Evolutionary conservation across 768 basidiomycete genomes (phyloP), one percentile per base, ranked within the genome.

Genomic region (Boletus rubroflammeus): DNA sequence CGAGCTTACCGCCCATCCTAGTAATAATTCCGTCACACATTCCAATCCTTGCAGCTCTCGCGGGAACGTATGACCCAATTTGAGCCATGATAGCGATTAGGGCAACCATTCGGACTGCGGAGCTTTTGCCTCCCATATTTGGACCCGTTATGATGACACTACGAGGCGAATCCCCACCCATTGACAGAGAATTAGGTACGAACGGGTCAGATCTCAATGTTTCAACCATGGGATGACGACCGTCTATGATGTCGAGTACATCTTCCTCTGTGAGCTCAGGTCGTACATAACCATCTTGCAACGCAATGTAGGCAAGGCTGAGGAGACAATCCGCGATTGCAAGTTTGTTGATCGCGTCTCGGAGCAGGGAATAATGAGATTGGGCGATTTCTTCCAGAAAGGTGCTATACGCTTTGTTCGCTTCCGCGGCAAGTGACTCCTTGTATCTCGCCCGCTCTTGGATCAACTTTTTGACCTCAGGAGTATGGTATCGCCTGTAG

Each of bases 181-280:
- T 82, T 1, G 70, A 62, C 17, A 96, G 69, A 13, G 83, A 80
- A 67, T 97, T 98, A 3, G 93, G 86, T 1, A 98, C 86, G 70
- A 92, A 96, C 2, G 93, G 91, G 56, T 90, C 84, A 1, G 84
- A 73, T 36, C 83, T 76, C 21, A 94, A 71, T 9, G 79, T 79
- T 68, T 97, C 95, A 15, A 95, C 83, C 83, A 98, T 93, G 0
- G 96, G 96, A 74, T 99, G 96, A 11, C 93, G 80, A 0, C 92
- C 95, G n/a, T 86, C 82, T 11, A 78, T 71, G 29, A 98, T 88
- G 55, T 90, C 85, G 13, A 98, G 74, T 25, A 68, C 68, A 45
- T 85, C 80, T 28, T 84, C 81, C 7, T 85, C 79, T 0, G 81
- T 81, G 62, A 97, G 89, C 56, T 77, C 72, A 1, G 96, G 95